phyloP scores from a whole-genome alignment of 1,284 basidiomycete genomes.

The Megacollybia platyphylla region DNA sequence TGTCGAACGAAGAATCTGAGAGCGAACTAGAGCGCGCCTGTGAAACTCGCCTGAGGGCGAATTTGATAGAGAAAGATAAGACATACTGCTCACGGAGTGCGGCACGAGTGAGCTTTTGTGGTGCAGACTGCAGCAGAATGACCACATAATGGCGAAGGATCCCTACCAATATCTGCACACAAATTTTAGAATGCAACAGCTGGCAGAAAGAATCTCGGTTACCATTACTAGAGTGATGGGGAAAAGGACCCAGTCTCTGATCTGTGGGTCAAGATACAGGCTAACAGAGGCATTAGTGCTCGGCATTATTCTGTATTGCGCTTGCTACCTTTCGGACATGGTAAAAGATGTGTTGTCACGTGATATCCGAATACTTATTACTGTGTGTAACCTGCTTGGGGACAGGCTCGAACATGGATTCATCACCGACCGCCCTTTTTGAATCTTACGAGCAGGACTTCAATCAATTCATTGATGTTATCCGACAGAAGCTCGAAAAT shows the following conservation, averaged over 20 bases:
- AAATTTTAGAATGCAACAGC: slow-evolving; percentile 3
- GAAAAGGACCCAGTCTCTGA: slow-evolving; percentile 90
- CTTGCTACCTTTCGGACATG: slow-evolving; percentile 19
- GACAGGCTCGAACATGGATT: slow-evolving; percentile 45
- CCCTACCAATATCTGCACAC: slow-evolving; percentile 77
- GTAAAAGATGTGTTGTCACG: slow-evolving; percentile 6
- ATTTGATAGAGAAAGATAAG: neutral
- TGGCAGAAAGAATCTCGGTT: slow-evolving; percentile 14
- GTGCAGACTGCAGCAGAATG: slow-evolving; percentile 71
- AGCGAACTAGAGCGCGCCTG: slow-evolving; percentile 77
- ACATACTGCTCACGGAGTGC: slow-evolving; percentile 91
- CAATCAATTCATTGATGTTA: slow-evolving; percentile 55
- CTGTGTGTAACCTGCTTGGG: neutral
- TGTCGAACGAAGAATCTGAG: slow-evolving; percentile 74
- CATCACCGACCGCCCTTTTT: slow-evolving; percentile 66
- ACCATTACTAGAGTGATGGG: slow-evolving; percentile 98
- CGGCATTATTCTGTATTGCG: neutral
- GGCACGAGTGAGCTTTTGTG: slow-evolving; percentile 69
- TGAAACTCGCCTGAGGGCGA: slow-evolving; percentile 1
- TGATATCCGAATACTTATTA: neutral
- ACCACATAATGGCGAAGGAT: slow-evolving; percentile 91
- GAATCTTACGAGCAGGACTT: slow-evolving; percentile 79
- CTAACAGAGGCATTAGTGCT: slow-evolving; percentile 17
- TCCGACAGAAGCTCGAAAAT: slow-evolving; percentile 57
- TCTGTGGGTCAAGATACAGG: slow-evolving; percentile 86